Evolutionary conservation across 345 rosid genomes (phyloP).

Genomic region (Brassica incana): DNA sequence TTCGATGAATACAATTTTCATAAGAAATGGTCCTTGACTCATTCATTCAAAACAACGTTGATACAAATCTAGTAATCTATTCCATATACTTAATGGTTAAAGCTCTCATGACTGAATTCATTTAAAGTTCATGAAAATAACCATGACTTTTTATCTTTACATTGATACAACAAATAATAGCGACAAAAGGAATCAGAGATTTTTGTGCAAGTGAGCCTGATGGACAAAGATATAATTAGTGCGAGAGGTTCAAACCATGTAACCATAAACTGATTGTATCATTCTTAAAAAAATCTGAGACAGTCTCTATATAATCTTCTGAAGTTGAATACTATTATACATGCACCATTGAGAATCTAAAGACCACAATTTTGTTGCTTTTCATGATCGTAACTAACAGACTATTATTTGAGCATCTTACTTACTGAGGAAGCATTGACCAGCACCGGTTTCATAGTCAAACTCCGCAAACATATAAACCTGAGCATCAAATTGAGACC

Average conservation of each 20-base stretch:
- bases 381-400: too few relatives aligned
- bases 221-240: background rate
- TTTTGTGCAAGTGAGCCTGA: background rate
- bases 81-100: background rate
- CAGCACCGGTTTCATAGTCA: background rate
- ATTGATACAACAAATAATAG: background rate
- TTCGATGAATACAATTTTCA: too few relatives aligned
- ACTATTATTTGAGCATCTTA: too few relatives aligned
- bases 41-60: background rate
- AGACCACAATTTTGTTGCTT: background rate
- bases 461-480: background rate
- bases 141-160: background rate
- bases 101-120: background rate
- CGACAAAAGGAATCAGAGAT: background rate
- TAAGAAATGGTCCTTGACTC: too few relatives aligned
- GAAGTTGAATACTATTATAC: background rate
- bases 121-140: background rate
- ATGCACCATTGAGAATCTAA: background rate
- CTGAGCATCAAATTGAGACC: conserved; percentile 44
- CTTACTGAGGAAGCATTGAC: background rate
- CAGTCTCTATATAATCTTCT: background rate
- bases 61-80: background rate
- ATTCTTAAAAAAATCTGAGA: background rate
- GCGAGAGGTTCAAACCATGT: background rate
- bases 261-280: background rate